Evolutionary conservation across 768 basidiomycete genomes (phyloP), one percentile per base, ranked within the genome.

Genomic region (Daedaleopsis nitida): DNA sequence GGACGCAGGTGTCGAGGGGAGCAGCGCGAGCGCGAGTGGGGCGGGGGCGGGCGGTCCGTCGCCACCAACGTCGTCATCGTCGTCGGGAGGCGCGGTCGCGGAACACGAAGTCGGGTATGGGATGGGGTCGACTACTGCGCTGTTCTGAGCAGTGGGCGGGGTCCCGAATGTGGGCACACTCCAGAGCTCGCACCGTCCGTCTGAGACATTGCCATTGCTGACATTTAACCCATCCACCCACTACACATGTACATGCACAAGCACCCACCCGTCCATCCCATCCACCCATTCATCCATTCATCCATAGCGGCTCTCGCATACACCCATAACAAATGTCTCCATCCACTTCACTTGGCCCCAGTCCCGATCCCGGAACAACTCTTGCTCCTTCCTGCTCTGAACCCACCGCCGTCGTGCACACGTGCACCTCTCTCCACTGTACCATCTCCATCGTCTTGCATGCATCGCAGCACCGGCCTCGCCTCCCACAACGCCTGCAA

Each of bases 101-200:
- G 62, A 64, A 19, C 42, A 38, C 48, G 62, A 24, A 38, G 48
- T 35, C 34, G 60, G 61, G 32, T 66, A 62, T 21, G 63, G 63
- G 5, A 45, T 62, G 48, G 66, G 58, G 21, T 61, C 65, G 48
- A 58, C 62, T 10, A 59, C 59, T 21, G 56, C 62, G 49, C 32
- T 66, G 59, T 58, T 63, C 43, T 65, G 55, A 57, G 38, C 47
- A 32, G n/a, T 21, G 11, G 19, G 11, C 58, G 27, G 13, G 27
- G 19, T 27, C 55, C 11, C 35, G 47, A 42, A n/a, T n/a, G n/a
- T n/a, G n/a, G n/a, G n/a, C n/a, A n/a, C n/a, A n/a, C n/a, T n/a
- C n/a, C n/a, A 39, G 34, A 43, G 39, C 37, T 16, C 19, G 52
- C 35, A 39, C 19, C 17, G 13, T 52, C n/a, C 19, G 34, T 27